These are phyloP conservation scores for Kuraishia ogatae DNA, from an alignment of 805 yeast species.

Conservation along the genomic window DNA sequence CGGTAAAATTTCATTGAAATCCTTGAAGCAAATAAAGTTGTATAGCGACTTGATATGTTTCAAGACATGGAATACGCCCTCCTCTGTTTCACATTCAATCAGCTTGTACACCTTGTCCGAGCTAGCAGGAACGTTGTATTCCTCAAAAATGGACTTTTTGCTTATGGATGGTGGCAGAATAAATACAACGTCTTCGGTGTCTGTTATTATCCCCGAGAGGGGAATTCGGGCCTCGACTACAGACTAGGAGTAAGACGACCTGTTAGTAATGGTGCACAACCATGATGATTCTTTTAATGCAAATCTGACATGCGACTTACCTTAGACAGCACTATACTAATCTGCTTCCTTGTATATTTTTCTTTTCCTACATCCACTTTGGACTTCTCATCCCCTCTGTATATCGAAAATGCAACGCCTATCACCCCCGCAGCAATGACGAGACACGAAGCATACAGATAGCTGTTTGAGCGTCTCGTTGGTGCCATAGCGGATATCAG, in stretches of 20 bases:
- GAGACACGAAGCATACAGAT: not conserved
- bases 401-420: constrained; percentile 7
- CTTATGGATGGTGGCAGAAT: constrained; percentile 18
- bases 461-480: not conserved
- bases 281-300: not conserved
- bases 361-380: not conserved
- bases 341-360: constrained; percentile 1
- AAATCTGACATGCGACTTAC: constrained; percentile 10
- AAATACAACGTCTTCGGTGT: constrained; percentile 15
- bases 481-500: not conserved
- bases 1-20: constrained; percentile 6
- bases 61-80: constrained; percentile 46
- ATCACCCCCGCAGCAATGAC: constrained; percentile 7
- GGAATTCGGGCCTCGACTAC: constrained; percentile 5
- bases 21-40: constrained; percentile 16
- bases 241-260: constrained; percentile 3
- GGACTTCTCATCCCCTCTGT: not conserved
- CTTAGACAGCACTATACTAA: constrained; percentile 3
- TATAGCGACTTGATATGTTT: constrained; percentile 31
- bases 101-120: constrained; percentile 19
- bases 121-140: constrained; percentile 12
- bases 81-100: constrained; percentile 36
- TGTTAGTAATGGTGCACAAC: constrained; percentile 3
- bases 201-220: constrained; percentile 6
- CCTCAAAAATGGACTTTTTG: constrained; percentile 8